Evolutionary conservation across 495 filamentous ascomycete species (phyloP).

Genomic region (Neurospora africana): DNA sequence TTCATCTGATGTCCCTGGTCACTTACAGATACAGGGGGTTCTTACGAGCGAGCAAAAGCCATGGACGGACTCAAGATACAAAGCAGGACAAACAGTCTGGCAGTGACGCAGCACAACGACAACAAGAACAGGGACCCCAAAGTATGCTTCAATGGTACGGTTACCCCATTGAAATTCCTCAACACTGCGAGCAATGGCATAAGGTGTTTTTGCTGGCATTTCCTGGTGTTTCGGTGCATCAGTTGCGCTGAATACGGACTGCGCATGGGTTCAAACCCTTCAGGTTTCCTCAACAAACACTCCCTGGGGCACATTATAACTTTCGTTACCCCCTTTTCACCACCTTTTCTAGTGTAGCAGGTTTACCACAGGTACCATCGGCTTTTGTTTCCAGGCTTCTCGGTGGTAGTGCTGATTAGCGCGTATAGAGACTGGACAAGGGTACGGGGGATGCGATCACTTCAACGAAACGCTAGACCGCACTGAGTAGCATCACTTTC

Average conservation of each 20-base stretch:
- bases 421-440: slow-evolving; percentile 4
- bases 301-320: background rate
- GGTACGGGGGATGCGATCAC: slow-evolving; percentile 6
- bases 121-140: background rate
- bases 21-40: slow-evolving; percentile 16
- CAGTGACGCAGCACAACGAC: background rate
- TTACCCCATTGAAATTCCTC: background rate
- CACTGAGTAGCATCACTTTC: background rate
- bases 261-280: background rate
- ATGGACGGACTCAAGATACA: background rate
- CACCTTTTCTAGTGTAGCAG: background rate
- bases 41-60: slow-evolving; percentile 9
- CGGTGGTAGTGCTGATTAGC: slow-evolving; percentile 7
- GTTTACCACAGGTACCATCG: background rate
- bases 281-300: background rate
- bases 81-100: slow-evolving; percentile 1
- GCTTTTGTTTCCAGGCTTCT: slow-evolving; percentile 4
- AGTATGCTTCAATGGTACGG: background rate
- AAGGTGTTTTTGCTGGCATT: background rate
- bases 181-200: background rate
- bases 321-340: background rate
- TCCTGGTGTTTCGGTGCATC: background rate
- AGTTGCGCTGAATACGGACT: background rate
- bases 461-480: slow-evolving; percentile 9
- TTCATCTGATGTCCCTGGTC: slow-evolving; percentile 1